These are phyloP conservation scores for Oxyria digyna DNA, from an alignment of 148 eudicot genomes.

Conservation along the genomic window DNA sequence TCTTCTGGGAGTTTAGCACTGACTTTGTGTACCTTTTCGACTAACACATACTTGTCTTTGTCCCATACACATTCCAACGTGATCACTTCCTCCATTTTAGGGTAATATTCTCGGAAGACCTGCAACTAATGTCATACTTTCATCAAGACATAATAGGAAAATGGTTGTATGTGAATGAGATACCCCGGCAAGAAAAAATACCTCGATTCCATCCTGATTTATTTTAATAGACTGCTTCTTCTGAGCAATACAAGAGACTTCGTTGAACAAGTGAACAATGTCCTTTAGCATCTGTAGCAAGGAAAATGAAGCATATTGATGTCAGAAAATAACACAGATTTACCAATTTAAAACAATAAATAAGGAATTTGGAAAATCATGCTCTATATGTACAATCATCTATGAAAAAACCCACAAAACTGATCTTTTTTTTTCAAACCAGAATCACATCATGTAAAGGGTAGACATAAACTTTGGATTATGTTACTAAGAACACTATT, in stretches of 20 bases:
- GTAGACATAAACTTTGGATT: not conserved
- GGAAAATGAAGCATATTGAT: not conserved
- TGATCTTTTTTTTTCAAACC: not conserved
- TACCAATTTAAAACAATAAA: too few relatives aligned
- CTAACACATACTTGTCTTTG: conserved; percentile 59
- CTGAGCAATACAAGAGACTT: conserved; percentile 54
- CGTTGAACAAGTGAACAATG: conserved; percentile 52
- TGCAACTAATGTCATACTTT: conserved; percentile 17
- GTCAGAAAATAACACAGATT: not conserved
- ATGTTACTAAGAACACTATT: not conserved
- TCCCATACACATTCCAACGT: conserved; percentile 61
- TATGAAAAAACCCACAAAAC: not conserved
- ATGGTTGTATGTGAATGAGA: not conserved
- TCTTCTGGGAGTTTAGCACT: conserved; percentile 20
- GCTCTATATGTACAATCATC: not conserved
- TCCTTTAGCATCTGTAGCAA: conserved; percentile 73
- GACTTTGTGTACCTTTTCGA: conserved; percentile 27
- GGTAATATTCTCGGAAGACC: conserved; percentile 90
- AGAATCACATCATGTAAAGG: not conserved
- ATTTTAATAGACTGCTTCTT: conserved; percentile 69
- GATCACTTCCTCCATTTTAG: conserved; percentile 35
- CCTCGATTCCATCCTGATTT: conserved; percentile 80
- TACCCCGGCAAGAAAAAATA: conserved; percentile 1
- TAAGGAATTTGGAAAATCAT: not conserved
- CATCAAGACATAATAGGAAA: not conserved